Base-by-base conservation (phyloP, 2,329 filamentous ascomycete species). In the Fusarium nisikadoi region DNA sequence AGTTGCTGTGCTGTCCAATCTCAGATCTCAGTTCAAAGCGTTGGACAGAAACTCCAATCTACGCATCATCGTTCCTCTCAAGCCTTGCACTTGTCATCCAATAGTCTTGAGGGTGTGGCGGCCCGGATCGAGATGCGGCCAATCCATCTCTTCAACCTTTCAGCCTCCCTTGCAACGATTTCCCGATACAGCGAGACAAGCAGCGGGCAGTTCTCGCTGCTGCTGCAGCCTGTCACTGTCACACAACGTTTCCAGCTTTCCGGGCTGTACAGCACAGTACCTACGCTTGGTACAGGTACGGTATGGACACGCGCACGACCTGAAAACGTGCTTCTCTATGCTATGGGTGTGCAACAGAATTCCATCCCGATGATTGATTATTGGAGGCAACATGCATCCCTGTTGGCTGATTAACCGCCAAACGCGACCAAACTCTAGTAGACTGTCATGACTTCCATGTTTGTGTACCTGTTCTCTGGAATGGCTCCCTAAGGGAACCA, bases 111-210 rank as follows among this genome's bases (percentile, higher is more conserved):
- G 60, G 53, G 45, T 61, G 71, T 73, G 71, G 71, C 71, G 71
- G 68, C 43, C 68, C 63, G 71, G 71, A 69, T 73, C 71, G 71
- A 69, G 71, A 73, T 74, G 65, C 64, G 62, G 29, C 64, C 35
- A 66, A 35, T 45, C 33, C 45, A 50, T 50, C 35, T 23, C 36
- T 23, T 62, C 31, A 47, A 27, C 25, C 19, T 41, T 33, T 36
- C 38, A 58, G 46, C 50, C 52, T 71, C 49, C 50, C 42, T 64
- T 31, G 41, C 38, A 54, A 52, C 35, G 36, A 46, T 42, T 62
- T 52, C 45, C 55, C 57, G 27, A 23, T 25, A 20, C 53, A 45
- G 14, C 35, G 33, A 29, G 33, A 53, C 23, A 27, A 53, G 23
- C 38, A 45, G 33, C 50, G 62, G 39, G 33, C 50, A 68, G 39